Evolutionary conservation across 306 rosid species (phyloP), one percentile per base, ranked within the genome.

Genomic region (Prunus mume): DNA sequence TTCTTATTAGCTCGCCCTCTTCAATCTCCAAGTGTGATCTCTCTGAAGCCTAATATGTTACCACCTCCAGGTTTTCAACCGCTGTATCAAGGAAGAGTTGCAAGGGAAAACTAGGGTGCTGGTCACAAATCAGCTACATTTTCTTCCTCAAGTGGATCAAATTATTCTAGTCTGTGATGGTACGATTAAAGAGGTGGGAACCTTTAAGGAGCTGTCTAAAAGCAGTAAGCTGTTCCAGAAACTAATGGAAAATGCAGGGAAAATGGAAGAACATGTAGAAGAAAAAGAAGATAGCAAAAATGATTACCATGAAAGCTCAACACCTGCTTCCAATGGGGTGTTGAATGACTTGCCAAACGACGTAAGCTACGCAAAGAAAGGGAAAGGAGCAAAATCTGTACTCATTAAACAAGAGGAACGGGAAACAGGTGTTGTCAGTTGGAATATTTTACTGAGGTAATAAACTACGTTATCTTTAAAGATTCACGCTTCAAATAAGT

Each of bases 91-190:
- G 91, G 93, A 91, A 85, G 97, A 84, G 55, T 85, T 93, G 83
- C 77, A 60, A 64, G 93, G 89, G 55, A 93, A 91, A 84, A 93
- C 98, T 50, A 80, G 97, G 78, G 86, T 91, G 80, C 96, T 93
- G 75, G 97, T 93, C 75, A 93, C 98, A 45, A 93, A 93, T 85
- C 98, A 93, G 85, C 88, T 93, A 55, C 98, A 91, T 84, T 90
- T 93, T 81, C 98, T 93, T 76, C 94, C 96, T 60, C 96, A 86
- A 60, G 94, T 93, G 81, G 98, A 93, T 58, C 86, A 83, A 77
- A 86, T 93, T 69, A 81, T 93, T 73, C 73, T 93, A 38, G 84
- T 93, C 61, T 84, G 79, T 63, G 92, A 91, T 19, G 97, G 98
- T 49, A 80, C 49, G 78, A 66, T 93, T 76, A 83, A 81, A 80